phyloP scores from a whole-genome alignment of 352 stramenopile genomes.

The Phytophthora crassamura region DNA sequence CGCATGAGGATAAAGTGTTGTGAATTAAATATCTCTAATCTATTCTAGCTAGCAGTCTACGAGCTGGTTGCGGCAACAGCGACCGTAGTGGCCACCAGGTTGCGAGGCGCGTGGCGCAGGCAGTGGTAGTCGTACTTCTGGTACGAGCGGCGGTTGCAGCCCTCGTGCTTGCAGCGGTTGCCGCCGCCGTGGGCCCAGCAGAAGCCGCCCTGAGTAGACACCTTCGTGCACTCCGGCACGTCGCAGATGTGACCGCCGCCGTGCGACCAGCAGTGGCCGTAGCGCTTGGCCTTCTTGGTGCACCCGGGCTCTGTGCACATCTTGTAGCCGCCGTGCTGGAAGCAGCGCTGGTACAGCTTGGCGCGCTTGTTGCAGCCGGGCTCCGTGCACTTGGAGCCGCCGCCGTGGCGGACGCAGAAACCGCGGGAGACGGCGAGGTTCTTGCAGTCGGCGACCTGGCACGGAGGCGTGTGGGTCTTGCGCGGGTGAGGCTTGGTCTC shows the following conservation, averaged over 20 bases:
- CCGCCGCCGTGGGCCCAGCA: too few species aligned
- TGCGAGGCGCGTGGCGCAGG: constrained; percentile 46
- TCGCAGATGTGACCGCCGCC: constrained; percentile 72
- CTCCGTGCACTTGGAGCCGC: too few species aligned
- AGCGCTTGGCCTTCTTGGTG: constrained; percentile 67
- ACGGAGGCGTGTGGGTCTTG: constrained; percentile 61
- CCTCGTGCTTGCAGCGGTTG: constrained; percentile 55
- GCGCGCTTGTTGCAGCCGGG: too few species aligned
- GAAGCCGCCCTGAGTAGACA: too few species aligned
- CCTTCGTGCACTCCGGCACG: too few species aligned
- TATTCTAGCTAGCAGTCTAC: constrained; percentile 15
- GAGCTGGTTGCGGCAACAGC: neutral
- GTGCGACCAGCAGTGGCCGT: constrained; percentile 77
- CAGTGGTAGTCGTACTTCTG: constrained; percentile 76
- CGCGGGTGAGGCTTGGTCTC: constrained; percentile 14
- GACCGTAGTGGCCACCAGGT: constrained; percentile 1
- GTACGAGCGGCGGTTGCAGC: constrained; percentile 69
- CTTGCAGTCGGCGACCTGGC: constrained; percentile 62
- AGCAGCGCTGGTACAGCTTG: too few species aligned
- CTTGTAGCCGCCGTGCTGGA: too few species aligned
- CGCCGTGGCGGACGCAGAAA: too few species aligned
- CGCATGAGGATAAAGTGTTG: neutral
- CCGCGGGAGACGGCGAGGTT: constrained; percentile 64
- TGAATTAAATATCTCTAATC: constrained; percentile 31
- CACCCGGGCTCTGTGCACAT: constrained; percentile 55